Base-by-base conservation (phyloP, 805 yeast genomes). In the Geotrichum ghanense region DNA sequence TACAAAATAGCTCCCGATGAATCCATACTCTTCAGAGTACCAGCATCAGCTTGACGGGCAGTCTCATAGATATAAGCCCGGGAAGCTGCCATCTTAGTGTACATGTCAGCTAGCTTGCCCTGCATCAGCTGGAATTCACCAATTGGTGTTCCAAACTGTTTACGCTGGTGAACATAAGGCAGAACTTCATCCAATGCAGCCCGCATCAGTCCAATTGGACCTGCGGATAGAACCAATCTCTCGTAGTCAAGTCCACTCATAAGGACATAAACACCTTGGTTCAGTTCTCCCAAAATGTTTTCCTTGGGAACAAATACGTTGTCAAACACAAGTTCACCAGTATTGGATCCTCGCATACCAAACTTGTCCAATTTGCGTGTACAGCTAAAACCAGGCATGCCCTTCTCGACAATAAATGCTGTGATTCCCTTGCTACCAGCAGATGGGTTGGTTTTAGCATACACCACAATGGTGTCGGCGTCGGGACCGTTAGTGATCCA, bases 401-500 rank as follows among this genome's bases (percentile, higher is more conserved):
- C 50, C 46, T 55, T 56, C 48, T 60, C 64, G 22, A 60, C 55
- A 41, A 60, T 56, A 48, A 60, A 60, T 4, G 64, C 57, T 10
- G 62, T 59, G 48, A 60, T 60, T 7, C 64, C 64, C 43, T 52
- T 56, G 37, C 61, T 51, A 2, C 61, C 61, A 4, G 60, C 60
- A 12, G 49, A 42, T 2, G 60, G 61, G 24, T 58, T 60, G 2
- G 64, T 60, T 50, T 60, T 60, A 24, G 64, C 64, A 45, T 60
- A 60, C 19, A 60, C 63, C 2, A 60, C 61, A 20, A 60, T 44
- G 17, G 50, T 48, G 45, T 59, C 59, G n/a, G 62, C 62, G 42
- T 60, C 62, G 2, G 64, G 64, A 3, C 64, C 64, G 47, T 60
- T 60, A 44, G 64, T 60, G 53, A 60, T 60, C 64, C 64, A 60